phyloP scores from a whole-genome alignment of 306 rosid genomes.

The Macrotyloma uniflorum region DNA sequence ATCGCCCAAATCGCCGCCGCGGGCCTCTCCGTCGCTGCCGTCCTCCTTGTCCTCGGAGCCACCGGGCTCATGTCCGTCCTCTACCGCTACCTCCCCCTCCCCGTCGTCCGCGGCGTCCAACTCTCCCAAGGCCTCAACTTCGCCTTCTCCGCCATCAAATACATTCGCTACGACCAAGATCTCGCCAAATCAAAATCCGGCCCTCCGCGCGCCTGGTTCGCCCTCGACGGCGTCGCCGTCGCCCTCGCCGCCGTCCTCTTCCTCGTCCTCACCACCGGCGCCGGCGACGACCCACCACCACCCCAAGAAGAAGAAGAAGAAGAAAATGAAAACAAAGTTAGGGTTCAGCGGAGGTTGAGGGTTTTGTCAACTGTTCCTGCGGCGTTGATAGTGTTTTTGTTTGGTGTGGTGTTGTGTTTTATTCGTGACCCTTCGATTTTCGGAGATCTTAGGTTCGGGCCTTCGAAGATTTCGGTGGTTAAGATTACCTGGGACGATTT shows the following conservation, averaged over 20 bases:
- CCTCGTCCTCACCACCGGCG: conserved; percentile 68
- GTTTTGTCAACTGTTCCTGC: conserved; percentile 58
- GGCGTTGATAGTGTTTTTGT: conserved; percentile 65
- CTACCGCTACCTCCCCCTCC: conserved; percentile 76
- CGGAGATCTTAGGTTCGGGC: conserved; percentile 57
- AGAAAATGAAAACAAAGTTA: not conserved
- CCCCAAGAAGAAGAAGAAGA: not conserved
- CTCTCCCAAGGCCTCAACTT: conserved; percentile 87
- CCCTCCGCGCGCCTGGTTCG: conserved; percentile 62
- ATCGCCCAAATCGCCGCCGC: conserved; percentile 78
- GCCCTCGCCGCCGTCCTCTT: conserved; percentile 58
- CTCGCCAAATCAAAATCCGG: conserved; percentile 53
- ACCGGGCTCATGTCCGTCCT: conserved; percentile 85
- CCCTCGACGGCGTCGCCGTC: conserved; percentile 60
- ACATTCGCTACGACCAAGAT: conserved; percentile 69
- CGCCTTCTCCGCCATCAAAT: conserved; percentile 76
- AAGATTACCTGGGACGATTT: conserved; percentile 72
- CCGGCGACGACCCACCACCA: conserved; percentile 47
- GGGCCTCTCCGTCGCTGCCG: conserved; percentile 75
- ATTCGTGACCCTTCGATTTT: conserved; percentile 64
- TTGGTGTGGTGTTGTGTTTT: conserved; percentile 62
- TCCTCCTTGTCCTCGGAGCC: conserved; percentile 62
- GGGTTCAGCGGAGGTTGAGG: conserved; percentile 26
- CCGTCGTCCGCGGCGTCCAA: conserved; percentile 87
- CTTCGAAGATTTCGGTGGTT: conserved; percentile 47